Conservation (phyloP, 1,284 basidiomycete species). For the Irpex lacteus region DNA sequence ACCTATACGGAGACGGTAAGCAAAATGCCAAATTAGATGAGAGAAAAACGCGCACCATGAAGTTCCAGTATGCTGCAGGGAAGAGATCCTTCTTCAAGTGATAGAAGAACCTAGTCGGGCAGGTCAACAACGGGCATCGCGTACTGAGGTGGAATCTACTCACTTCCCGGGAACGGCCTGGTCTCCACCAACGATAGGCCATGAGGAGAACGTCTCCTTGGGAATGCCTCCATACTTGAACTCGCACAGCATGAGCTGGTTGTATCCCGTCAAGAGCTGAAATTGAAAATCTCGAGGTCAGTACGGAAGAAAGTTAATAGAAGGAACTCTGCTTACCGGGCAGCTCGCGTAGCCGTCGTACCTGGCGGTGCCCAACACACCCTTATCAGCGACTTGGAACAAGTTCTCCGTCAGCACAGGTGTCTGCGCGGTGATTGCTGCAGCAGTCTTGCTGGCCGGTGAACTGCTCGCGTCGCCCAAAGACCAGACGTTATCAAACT, state of each 20-base stretch:
- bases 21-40: not conserved
- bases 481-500: conserved; percentile 84
- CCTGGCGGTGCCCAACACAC: conserved; percentile 60
- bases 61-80: conserved; percentile 86
- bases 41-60: conserved; percentile 53
- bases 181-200: conserved; percentile 50
- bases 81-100: conserved; percentile 93
- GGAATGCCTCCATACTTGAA: conserved; percentile 86
- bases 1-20: conserved; percentile 37
- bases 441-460: conserved; percentile 95
- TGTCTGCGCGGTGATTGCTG: conserved; percentile 88
- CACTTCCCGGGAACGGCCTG: conserved; percentile 68
- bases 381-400: conserved; percentile 70
- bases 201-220: conserved; percentile 76
- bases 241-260: conserved; percentile 87
- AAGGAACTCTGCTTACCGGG: conserved; percentile 49
- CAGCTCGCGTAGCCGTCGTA: conserved; percentile 89
- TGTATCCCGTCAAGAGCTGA: conserved; percentile 81
- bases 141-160: conserved; percentile 12
- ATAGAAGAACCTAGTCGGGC: conserved; percentile 67
- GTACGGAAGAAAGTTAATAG: not conserved
- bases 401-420: conserved; percentile 94
- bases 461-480: conserved; percentile 89
- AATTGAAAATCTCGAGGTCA: conserved; percentile 10
- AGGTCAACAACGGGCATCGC: conserved; percentile 5